Conservation (phyloP, 441 rosid species). For the Bocquillonia castaneifolia region DNA sequence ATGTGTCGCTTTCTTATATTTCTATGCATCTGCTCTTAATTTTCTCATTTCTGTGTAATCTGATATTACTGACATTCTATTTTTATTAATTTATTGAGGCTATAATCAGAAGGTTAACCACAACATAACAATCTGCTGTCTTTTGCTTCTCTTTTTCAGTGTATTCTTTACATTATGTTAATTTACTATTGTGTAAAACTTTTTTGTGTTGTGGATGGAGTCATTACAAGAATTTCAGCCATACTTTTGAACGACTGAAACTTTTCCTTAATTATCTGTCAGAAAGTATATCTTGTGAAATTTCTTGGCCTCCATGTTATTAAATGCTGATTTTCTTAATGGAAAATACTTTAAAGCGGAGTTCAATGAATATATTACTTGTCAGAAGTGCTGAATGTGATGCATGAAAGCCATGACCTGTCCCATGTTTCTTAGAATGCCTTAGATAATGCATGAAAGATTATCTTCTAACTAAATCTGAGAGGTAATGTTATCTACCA, state of each 20-base stretch:
- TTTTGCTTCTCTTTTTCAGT: neutral
- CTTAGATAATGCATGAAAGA: conserved; percentile 3
- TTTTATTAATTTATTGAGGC: neutral
- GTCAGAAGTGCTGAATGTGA: neutral
- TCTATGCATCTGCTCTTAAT: neutral
- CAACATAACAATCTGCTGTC: neutral
- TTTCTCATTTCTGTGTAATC: neutral
- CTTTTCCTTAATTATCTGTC: neutral
- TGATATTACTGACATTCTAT: neutral
- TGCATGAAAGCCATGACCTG: neutral
- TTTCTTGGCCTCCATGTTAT: conserved; percentile 1
- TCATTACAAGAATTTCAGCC: neutral
- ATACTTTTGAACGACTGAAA: neutral
- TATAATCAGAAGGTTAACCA: neutral
- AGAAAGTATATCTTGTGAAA: neutral
- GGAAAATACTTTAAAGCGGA: neutral
- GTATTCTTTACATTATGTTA: too few relatives aligned
- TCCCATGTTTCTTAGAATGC: neutral
- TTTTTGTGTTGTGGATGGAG: neutral
- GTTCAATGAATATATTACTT: neutral
- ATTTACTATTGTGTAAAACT: too few relatives aligned
- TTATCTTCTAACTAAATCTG: neutral
- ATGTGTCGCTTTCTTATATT: neutral
- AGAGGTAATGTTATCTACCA: neutral
- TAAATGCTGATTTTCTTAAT: neutral